phyloP scores from a whole-genome alignment of 2,329 filamentous ascomycete genomes.

The Ophiognomonia clavigignenti-juglandacearum region DNA sequence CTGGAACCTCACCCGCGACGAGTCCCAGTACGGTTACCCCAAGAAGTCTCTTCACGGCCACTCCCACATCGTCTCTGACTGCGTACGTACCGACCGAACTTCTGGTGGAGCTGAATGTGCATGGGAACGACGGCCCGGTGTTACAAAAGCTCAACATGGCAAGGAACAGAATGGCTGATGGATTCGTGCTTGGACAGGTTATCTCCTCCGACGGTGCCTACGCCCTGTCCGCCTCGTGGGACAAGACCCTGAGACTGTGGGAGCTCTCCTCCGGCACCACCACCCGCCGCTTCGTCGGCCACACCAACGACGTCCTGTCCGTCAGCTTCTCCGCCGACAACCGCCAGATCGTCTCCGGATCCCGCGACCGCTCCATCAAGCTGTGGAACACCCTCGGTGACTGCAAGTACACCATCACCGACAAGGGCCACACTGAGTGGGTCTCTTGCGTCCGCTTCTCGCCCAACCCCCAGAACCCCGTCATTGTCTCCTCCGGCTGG shows the following conservation, averaged over 20 bases:
- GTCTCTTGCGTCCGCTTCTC: constrained; percentile 99
- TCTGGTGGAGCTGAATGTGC: background rate
- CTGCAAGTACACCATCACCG: constrained; percentile 99
- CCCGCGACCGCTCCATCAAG: constrained; percentile 98
- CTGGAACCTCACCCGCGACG: constrained; percentile 99
- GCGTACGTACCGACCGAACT: constrained; percentile 60
- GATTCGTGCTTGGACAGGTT: constrained; percentile 53
- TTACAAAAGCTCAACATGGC: background rate
- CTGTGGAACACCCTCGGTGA: constrained; percentile 99
- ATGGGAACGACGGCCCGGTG: constrained; percentile 2
- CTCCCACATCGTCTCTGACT: constrained; percentile 99
- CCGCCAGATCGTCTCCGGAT: constrained; percentile 98
- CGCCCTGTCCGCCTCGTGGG: constrained; percentile 97
- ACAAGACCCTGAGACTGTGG: constrained; percentile 99
- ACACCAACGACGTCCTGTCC: constrained; percentile 99
- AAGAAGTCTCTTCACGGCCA: constrained; percentile 98
- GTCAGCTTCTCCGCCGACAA: constrained; percentile 99
- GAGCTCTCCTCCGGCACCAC: constrained; percentile 96
- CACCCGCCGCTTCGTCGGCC: constrained; percentile 96
- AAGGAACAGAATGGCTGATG: constrained; percentile 30
- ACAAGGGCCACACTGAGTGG: constrained; percentile 99
- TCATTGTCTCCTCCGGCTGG: constrained; percentile 98
- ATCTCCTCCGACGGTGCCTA: constrained; percentile 99
- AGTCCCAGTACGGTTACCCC: constrained; percentile 96
- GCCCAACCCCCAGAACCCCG: constrained; percentile 99